These are phyloP conservation scores for Cyanodermella asteris DNA, from an alignment of 2,329 filamentous ascomycete genomes.

Conservation along the genomic window DNA sequence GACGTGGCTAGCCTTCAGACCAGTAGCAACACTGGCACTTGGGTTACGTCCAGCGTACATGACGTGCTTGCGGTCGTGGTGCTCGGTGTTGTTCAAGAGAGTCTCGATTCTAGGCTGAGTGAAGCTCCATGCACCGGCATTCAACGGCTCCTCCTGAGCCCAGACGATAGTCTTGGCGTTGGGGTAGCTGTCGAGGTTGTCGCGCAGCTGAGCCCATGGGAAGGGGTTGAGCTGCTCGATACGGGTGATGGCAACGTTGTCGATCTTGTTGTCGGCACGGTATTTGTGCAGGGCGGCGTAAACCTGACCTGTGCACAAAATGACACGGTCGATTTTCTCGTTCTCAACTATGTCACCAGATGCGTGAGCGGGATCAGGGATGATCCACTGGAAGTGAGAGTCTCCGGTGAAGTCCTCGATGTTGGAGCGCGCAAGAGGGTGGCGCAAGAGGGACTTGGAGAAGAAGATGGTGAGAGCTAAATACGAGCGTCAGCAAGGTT, in stretches of 20 bases:
- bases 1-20: conserved; percentile 65
- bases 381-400: conserved; percentile 92
- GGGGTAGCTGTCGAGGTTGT: conserved; percentile 90
- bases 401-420: conserved; percentile 83
- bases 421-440: conserved; percentile 71
- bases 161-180: conserved; percentile 96
- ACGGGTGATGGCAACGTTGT: conserved; percentile 81
- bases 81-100: conserved; percentile 71
- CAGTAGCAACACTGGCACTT: conserved; percentile 82
- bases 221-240: conserved; percentile 97
- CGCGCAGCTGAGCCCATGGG: conserved; percentile 90
- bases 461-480: conserved; percentile 89
- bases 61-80: conserved; percentile 86
- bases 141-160: conserved; percentile 93
- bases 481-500: conserved; percentile 7
- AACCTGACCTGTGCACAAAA: conserved; percentile 88
- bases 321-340: conserved; percentile 79
- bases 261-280: conserved; percentile 65
- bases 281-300: conserved; percentile 80
- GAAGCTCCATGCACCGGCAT: conserved; percentile 91
- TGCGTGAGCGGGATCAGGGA: conserved; percentile 70
- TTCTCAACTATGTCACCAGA: conserved; percentile 50
- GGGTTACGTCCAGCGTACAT: conserved; percentile 92
- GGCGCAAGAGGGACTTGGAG: conserved; percentile 87
- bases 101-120: conserved; percentile 96